phyloP scores from a whole-genome alignment of 768 basidiomycete genomes.

The Tremella mesenterica region DNA sequence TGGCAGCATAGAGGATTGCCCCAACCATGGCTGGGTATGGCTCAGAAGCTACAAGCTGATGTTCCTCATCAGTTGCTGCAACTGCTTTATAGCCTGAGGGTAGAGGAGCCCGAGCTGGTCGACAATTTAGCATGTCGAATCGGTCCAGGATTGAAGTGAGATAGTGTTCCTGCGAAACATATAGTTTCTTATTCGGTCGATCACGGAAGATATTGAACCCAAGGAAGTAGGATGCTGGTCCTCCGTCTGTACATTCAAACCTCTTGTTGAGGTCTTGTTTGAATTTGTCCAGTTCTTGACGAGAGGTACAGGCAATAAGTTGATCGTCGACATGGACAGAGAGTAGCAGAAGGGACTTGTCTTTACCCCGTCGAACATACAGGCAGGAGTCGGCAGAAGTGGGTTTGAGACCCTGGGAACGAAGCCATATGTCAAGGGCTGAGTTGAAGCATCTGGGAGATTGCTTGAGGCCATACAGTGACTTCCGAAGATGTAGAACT shows the following conservation, averaged over 20 bases:
- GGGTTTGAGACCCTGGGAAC: not conserved
- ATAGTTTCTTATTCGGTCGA: not conserved
- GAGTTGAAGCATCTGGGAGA: not conserved
- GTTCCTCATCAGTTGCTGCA: constrained; percentile 1
- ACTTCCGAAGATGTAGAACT: not conserved
- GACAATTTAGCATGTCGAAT: not conserved
- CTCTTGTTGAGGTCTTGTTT: not conserved
- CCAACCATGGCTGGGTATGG: constrained; percentile 13
- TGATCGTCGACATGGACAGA: constrained; percentile 13
- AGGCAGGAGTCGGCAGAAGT: not conserved
- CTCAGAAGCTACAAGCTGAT: not conserved
- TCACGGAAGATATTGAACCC: no score
- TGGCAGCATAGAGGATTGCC: constrained; percentile 8
- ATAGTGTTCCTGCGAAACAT: constrained; percentile 2
- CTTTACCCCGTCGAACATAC: no score
- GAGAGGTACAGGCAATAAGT: constrained; percentile 2
- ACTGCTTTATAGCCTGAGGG: not conserved
- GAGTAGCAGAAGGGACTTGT: no score
- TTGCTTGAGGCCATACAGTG: not conserved
- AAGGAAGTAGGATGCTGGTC: constrained; percentile 6
- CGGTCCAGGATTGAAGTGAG: constrained; percentile 1
- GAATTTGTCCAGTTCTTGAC: not conserved
- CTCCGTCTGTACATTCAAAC: constrained; percentile 7
- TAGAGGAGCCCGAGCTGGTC: not conserved
- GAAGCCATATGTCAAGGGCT: not conserved